These are phyloP conservation scores for Eucalyptus erythrocorys DNA, from an alignment of 345 rosid species.

Conservation along the genomic window DNA sequence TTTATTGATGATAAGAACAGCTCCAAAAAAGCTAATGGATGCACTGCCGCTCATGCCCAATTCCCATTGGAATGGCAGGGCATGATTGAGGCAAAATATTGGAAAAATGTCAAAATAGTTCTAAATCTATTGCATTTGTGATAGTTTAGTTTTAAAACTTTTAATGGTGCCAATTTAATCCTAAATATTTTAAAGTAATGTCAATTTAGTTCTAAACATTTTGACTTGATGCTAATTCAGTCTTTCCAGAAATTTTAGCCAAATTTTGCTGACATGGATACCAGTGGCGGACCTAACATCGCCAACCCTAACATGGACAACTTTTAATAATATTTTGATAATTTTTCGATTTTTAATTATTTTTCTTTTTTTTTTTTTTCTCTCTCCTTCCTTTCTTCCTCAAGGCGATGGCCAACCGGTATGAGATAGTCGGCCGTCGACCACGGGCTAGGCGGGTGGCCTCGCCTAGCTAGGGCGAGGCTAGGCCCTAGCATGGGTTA, in stretches of 20 bases:
- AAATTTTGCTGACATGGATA: fast-evolving
- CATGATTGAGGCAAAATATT: too few relatives aligned
- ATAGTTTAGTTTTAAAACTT: too few relatives aligned
- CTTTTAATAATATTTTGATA: too few relatives aligned
- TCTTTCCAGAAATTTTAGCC: too few relatives aligned
- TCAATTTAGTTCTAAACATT: fast-evolving
- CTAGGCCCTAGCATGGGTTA: too few relatives aligned
- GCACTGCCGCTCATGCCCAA: fast-evolving
- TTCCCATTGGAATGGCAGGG: neutral
- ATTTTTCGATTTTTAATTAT: too few relatives aligned
- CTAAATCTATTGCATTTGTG: fast-evolving
- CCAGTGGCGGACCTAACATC: fast-evolving
- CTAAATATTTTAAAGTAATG: too few relatives aligned
- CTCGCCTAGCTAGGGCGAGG: fast-evolving
- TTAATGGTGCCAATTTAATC: too few relatives aligned
- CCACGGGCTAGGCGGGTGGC: fast-evolving
- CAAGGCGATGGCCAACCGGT: fast-evolving
- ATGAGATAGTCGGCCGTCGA: fast-evolving
- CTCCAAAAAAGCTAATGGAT: neutral
- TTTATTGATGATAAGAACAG: neutral
- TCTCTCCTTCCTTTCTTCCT: too few relatives aligned
- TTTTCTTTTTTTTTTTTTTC: too few relatives aligned
- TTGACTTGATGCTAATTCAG: too few relatives aligned
- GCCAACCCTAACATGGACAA: fast-evolving
- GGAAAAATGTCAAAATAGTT: fast-evolving